Base-by-base conservation (phyloP, 805 yeast species). In the Candida railenensis region DNA sequence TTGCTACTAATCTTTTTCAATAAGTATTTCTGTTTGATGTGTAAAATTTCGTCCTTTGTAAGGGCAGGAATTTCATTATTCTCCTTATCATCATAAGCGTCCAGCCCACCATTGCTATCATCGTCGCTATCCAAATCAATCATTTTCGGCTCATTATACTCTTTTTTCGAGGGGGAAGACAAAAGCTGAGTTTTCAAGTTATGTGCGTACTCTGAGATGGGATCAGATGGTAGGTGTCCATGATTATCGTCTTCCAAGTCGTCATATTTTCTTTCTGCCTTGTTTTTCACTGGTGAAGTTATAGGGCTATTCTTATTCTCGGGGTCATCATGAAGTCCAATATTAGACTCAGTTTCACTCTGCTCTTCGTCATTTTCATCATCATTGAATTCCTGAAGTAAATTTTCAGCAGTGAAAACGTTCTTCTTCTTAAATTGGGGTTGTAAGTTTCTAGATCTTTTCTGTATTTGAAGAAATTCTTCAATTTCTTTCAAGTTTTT, bases 161-260 rank as follows among this genome's bases (percentile, higher is more conserved):
- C 45, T 3, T 47, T 50, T n/a, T 48, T 41, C 12, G 62, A 55
- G 1, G 71, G 69, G 3, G 66, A 61, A 2, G 65, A 59, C 3
- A 50, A 36, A 34, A 67, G 50, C 43, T 57, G 54, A 22, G 56
- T 50, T 37, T 62, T 66, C 34, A 72, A 53, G 18, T 51, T 61
- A 38, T 61, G 61, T 19, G 73, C 73, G 49, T 72, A 72, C 15
- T 53, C 45, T 34, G 67, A 69, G 25, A 71, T 60, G 2, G 74
- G 75, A 42, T 60, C 57, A 32, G 56, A 60, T 11, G 30, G 20
- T 18, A 28, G 11, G 8, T 19, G 20, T 4, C 7, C 39, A 36
- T 12, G 4, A 4, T 5, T 9, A 8, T 36, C 19, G 14, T 16
- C 9, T 21, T 40, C 19, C 25, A 34, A 25, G 25, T 47, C 18